Conservation (phyloP, 1,284 basidiomycete species). For the Volvariella surrecta region DNA sequence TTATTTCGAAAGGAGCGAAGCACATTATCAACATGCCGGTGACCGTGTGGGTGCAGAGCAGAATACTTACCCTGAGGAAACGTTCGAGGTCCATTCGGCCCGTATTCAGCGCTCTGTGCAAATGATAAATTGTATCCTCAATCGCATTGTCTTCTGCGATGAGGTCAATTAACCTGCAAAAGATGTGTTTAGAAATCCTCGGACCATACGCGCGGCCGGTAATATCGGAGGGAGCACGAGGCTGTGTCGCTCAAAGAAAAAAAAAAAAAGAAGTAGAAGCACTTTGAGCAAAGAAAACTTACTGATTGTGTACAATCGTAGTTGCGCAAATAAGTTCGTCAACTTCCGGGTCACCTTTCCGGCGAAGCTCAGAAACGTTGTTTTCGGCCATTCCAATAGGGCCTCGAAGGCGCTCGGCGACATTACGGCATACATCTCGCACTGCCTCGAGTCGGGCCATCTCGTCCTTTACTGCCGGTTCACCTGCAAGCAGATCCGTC, state of each 20-base stretch:
- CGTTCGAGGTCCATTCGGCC: constrained; percentile 90
- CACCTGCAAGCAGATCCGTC: constrained; percentile 79
- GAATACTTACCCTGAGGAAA: constrained; percentile 70
- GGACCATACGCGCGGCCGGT: constrained; percentile 6
- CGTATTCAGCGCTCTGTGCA: constrained; percentile 88
- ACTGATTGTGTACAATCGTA: constrained; percentile 96
- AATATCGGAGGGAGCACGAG: constrained; percentile 9
- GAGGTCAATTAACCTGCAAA: constrained; percentile 77
- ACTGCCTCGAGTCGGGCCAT: constrained; percentile 93
- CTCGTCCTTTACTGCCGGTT: constrained; percentile 92
- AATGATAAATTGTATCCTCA: constrained; percentile 96
- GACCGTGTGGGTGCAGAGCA: constrained; percentile 9
- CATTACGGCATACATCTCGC: constrained; percentile 82
- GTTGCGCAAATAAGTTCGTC: constrained; percentile 94
- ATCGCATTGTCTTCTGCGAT: constrained; percentile 99
- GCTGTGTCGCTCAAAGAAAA: constrained; percentile 8
- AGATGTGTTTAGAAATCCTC: constrained; percentile 4
- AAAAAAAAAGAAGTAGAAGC: constrained; percentile 7
- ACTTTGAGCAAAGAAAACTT: constrained; percentile 23
- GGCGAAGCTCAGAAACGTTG: constrained; percentile 61
- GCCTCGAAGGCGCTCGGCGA: constrained; percentile 56
- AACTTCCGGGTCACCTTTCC: constrained; percentile 75
- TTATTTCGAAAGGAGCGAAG: constrained; percentile 5
- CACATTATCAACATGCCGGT: no score
- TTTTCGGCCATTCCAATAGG: constrained; percentile 60